Evolutionary conservation across 306 rosid species (phyloP).

Genomic region (Vigna radiata): DNA sequence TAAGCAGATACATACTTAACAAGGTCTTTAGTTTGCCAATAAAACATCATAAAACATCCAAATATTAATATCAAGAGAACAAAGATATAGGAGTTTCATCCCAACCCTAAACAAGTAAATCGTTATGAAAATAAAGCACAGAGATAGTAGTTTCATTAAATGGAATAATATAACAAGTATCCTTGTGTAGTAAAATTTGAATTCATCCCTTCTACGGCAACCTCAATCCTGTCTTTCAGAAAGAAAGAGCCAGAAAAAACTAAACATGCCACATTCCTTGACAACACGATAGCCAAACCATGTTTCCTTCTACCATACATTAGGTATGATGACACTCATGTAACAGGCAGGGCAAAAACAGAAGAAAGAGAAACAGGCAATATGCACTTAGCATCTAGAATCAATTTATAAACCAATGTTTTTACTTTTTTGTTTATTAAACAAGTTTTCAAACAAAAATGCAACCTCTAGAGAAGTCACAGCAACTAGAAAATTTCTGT

Average conservation of each 20-base stretch:
- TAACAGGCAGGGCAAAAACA: background rate
- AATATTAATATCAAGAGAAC: conserved; percentile 36
- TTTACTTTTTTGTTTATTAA: background rate
- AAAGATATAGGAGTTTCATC: conserved; percentile 24
- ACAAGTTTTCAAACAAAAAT: conserved; percentile 9
- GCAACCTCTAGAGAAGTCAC: background rate
- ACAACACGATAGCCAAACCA: background rate
- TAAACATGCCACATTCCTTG: background rate
- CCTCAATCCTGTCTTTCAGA: conserved; percentile 2
- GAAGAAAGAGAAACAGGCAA: conserved; percentile 18
- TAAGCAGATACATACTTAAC: conserved; percentile 12
- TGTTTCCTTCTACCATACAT: conserved; percentile 26
- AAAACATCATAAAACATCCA: conserved; percentile 6
- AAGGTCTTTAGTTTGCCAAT: conserved; percentile 21
- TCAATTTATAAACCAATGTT: conserved; percentile 10
- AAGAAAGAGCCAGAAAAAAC: conserved; percentile 26
- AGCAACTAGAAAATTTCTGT: background rate
- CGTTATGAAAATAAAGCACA: conserved; percentile 10
- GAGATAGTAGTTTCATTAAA: background rate
- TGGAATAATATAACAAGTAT: background rate
- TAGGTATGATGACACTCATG: background rate
- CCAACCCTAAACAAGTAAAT: conserved; percentile 7
- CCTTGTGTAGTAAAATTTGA: conserved; percentile 14
- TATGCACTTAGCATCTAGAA: conserved; percentile 18
- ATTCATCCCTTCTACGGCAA: conserved; percentile 21